Evolutionary conservation across 164 flowering plant species (phyloP).

Genomic region (Aristolochia fimbriata): DNA sequence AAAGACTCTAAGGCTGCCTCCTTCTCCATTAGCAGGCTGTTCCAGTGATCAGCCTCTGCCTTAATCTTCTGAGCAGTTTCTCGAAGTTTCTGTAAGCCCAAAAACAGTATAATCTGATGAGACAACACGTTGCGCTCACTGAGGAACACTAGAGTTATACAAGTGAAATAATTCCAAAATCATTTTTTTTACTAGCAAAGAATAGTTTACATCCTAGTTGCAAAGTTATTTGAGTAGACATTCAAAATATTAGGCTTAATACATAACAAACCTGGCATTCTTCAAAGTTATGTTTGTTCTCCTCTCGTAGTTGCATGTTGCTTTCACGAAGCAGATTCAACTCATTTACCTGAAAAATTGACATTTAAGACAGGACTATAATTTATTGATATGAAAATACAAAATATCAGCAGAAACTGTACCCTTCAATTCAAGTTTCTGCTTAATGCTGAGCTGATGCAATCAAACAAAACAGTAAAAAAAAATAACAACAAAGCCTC

Average conservation of each 20-base stretch:
- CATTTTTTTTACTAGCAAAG: too few species aligned
- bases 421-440: too few species aligned
- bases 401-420: too few species aligned
- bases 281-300: slow-evolving; percentile 83
- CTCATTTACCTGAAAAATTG: slow-evolving; percentile 51
- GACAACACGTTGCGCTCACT: neutral
- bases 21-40: slow-evolving; percentile 33
- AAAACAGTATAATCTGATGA: neutral
- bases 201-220: too few species aligned
- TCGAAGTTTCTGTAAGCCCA: slow-evolving; percentile 50
- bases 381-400: neutral
- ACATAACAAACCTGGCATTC: slow-evolving; percentile 67
- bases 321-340: slow-evolving; percentile 92
- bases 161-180: neutral
- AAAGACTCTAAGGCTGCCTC: slow-evolving; percentile 44
- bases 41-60: slow-evolving; percentile 35
- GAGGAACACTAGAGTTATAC: neutral
- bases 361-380: neutral
- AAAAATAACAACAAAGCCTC: too few species aligned
- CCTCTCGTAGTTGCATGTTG: slow-evolving; percentile 86
- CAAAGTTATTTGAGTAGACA: too few species aligned
- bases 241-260: too few species aligned
- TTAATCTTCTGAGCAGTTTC: slow-evolving; percentile 43
- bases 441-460: too few species aligned
- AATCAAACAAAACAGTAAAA: too few species aligned